These are phyloP conservation scores for Aspergillus amoenus DNA, from an alignment of 2,329 filamentous ascomycete species.

Conservation along the genomic window DNA sequence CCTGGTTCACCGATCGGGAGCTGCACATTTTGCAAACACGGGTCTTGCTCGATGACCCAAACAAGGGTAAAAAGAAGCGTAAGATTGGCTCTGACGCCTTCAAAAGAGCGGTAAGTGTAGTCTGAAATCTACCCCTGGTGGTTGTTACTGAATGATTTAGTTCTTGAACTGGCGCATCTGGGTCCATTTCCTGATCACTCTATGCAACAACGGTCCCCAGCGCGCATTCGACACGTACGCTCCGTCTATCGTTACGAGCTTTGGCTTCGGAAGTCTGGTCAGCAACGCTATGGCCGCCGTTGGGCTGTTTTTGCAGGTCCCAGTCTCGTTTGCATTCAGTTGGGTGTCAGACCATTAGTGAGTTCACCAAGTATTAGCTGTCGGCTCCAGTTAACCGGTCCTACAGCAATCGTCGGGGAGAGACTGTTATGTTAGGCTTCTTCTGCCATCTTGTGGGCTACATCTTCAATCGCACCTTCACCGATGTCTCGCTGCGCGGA, in stretches of 20 bases:
- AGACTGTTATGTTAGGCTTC: constrained; percentile 8
- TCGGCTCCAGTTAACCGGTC: background rate
- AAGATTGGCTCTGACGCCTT: constrained; percentile 6
- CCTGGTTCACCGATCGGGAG: constrained; percentile 11
- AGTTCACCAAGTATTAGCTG: background rate
- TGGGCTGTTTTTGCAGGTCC: constrained; percentile 9
- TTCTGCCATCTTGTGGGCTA: constrained; percentile 11
- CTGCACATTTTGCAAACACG: constrained; percentile 12
- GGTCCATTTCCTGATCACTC: constrained; percentile 14
- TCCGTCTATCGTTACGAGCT: constrained; percentile 14
- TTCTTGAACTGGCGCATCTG: constrained; percentile 11
- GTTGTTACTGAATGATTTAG: background rate
- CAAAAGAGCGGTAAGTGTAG: constrained; percentile 2
- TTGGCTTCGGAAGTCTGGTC: constrained; percentile 9
- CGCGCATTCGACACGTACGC: constrained; percentile 14
- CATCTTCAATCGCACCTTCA: constrained; percentile 14
- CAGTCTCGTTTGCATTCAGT: constrained; percentile 8
- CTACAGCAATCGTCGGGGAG: constrained; percentile 9
- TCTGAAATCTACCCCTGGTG: background rate
- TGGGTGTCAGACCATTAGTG: constrained; percentile 7
- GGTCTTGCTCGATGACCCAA: constrained; percentile 14
- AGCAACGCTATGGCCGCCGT: constrained; percentile 15
- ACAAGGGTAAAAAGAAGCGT: constrained; percentile 7
- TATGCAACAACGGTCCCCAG: constrained; percentile 9
- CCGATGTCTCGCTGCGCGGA: constrained; percentile 5